Conservation (phyloP, 139 green algal genomes). For the Coccomyxa sp. region DNA sequence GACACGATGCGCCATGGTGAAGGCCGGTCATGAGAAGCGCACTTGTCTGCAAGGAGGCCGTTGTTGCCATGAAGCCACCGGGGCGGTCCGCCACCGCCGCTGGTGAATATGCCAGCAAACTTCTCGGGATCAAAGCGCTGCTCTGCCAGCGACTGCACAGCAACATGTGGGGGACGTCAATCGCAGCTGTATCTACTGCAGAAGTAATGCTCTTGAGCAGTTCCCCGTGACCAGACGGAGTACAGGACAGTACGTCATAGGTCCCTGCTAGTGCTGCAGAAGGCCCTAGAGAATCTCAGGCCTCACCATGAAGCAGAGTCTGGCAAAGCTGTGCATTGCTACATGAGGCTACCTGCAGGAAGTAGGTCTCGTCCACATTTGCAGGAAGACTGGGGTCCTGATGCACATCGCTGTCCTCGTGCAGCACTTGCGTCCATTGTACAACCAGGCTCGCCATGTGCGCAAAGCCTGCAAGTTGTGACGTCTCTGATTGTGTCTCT, state of each 20-base stretch:
- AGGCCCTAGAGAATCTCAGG: too few species aligned
- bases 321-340: background rate
- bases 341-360: conserved; percentile 17
- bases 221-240: background rate
- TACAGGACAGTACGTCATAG: background rate
- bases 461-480: conserved; percentile 59
- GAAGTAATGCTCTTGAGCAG: background rate
- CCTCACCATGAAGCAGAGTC: too few species aligned
- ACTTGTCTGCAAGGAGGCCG: conserved; percentile 43
- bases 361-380: conserved; percentile 29
- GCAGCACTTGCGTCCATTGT: conserved; percentile 25
- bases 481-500: too few species aligned
- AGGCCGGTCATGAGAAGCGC: background rate
- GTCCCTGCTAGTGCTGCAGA: too few species aligned
- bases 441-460: conserved; percentile 64
- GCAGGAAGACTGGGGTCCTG: background rate
- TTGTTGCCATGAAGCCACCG: conserved; percentile 61
- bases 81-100: conserved; percentile 27
- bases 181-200: too few species aligned
- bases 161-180: too few species aligned
- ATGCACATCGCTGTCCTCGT: background rate
- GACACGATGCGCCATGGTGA: background rate
- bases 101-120: conserved; percentile 57
- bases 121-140: conserved; percentile 61
- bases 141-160: conserved; percentile 51